Conservation (phyloP, 352 stramenopile species). For the Pythium phragmitis region DNA sequence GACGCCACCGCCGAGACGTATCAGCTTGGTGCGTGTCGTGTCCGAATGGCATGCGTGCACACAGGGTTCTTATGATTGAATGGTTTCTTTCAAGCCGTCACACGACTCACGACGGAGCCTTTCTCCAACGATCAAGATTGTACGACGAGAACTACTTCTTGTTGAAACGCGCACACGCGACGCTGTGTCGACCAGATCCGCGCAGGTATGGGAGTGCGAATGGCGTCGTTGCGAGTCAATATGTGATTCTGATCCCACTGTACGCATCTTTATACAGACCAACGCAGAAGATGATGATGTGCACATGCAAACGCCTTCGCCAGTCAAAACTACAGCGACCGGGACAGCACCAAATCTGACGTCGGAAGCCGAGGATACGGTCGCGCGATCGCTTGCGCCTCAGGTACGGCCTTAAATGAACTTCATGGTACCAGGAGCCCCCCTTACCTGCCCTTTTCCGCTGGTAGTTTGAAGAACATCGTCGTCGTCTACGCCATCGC, state of each 20-base stretch:
- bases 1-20: conserved; percentile 1
- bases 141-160: conserved; percentile 22
- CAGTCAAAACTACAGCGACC: neutral
- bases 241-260: too few species aligned
- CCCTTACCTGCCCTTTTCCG: neutral
- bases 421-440: neutral
- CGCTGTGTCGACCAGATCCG: neutral
- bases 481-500: conserved; percentile 41
- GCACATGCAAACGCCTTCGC: conserved; percentile 10
- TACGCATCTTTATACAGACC: neutral
- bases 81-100: neutral
- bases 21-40: conserved; percentile 1
- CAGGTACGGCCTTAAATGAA: neutral
- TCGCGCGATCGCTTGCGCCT: conserved; percentile 6
- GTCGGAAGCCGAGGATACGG: neutral
- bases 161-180: conserved; percentile 12
- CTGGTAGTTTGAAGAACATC: conserved; percentile 20
- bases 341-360: neutral
- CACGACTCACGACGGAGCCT: conserved; percentile 20
- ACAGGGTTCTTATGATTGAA: neutral
- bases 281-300: conserved; percentile 4
- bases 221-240: too few species aligned
- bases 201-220: neutral
- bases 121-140: conserved; percentile 25
- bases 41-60: neutral